Conservation (phyloP, 139 green algal species). For the Tetradesmus obliquus region DNA sequence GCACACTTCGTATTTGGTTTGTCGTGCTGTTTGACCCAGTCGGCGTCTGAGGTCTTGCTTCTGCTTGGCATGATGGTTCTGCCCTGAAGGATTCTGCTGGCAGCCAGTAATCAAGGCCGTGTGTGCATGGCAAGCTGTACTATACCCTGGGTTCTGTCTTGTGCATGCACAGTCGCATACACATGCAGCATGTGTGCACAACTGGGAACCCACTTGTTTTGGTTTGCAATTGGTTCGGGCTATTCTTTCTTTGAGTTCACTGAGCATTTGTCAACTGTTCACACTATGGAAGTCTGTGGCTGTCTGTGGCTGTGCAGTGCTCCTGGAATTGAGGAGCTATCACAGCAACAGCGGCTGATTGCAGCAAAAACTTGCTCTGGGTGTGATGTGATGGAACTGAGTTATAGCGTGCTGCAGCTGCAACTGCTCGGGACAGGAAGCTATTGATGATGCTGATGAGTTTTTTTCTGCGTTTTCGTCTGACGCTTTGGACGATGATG, state of each 20-base stretch:
- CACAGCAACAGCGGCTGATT: neutral
- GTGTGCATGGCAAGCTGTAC: neutral
- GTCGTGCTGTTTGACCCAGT: no score
- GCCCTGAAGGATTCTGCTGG: neutral
- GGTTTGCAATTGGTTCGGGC: no score
- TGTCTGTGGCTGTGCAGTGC: neutral
- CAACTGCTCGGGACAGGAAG: no score
- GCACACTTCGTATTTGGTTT: no score
- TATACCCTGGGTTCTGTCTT: neutral
- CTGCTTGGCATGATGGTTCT: neutral
- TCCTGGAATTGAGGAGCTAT: neutral
- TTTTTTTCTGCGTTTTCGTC: no score
- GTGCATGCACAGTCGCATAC: neutral
- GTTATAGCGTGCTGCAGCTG: no score
- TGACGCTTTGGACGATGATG: no score
- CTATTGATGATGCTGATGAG: no score
- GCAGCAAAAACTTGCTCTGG: neutral
- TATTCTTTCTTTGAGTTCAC: neutral
- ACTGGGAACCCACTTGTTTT: neutral
- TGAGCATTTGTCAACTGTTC: neutral
- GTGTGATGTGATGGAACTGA: no score
- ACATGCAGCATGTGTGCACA: neutral
- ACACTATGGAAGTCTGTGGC: neutral
- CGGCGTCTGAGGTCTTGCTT: neutral
- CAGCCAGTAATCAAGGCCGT: neutral